These are phyloP conservation scores for Fusarium xyrophilum DNA, from an alignment of 2,329 filamentous ascomycete species.

Conservation along the genomic window DNA sequence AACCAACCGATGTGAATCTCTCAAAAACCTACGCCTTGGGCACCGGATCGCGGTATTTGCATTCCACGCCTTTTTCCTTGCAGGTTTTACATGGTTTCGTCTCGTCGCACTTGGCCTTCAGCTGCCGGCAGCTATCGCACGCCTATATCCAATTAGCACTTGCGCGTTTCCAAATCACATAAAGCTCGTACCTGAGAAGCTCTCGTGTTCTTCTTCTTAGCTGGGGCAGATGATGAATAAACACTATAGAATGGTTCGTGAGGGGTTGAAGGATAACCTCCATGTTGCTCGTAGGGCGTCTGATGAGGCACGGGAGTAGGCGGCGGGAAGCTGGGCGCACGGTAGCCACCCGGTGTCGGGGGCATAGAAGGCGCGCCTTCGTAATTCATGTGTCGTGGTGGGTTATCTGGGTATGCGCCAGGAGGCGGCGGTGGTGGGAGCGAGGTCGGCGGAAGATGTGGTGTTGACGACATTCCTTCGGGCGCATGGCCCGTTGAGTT, in stretches of 20 bases:
- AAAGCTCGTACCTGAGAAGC: conserved; percentile 62
- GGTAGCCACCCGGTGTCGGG: conserved; percentile 53
- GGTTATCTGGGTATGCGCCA: conserved; percentile 53
- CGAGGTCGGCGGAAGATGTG: conserved; percentile 44
- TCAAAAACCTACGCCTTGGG: conserved; percentile 77
- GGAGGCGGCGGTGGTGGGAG: conserved; percentile 45
- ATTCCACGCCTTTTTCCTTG: conserved; percentile 82
- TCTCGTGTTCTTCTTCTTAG: conserved; percentile 69
- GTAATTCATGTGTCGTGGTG: conserved; percentile 61
- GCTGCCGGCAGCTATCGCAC: conserved; percentile 85
- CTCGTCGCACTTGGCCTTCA: conserved; percentile 93
- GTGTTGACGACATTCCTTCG: conserved; percentile 44
- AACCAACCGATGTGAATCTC: not conserved
- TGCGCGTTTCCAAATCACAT: not conserved
- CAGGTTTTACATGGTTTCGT: conserved; percentile 84
- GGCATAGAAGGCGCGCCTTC: conserved; percentile 56
- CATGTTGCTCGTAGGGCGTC: conserved; percentile 48
- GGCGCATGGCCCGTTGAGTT: conserved; percentile 58
- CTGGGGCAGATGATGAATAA: conserved; percentile 52
- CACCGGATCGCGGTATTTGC: conserved; percentile 88
- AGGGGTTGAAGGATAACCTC: conserved; percentile 40
- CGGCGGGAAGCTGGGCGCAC: conserved; percentile 51
- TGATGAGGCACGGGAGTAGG: conserved; percentile 51
- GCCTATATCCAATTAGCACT: conserved; percentile 62
- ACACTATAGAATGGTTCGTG: conserved; percentile 51